A percentile compares a stretch with the other conserved stretches of the same genome.
Evolutionary conservation across 2,329 filamentous ascomycete species (phyloP).

Genomic region (Xylariaceae sp.): DNA sequence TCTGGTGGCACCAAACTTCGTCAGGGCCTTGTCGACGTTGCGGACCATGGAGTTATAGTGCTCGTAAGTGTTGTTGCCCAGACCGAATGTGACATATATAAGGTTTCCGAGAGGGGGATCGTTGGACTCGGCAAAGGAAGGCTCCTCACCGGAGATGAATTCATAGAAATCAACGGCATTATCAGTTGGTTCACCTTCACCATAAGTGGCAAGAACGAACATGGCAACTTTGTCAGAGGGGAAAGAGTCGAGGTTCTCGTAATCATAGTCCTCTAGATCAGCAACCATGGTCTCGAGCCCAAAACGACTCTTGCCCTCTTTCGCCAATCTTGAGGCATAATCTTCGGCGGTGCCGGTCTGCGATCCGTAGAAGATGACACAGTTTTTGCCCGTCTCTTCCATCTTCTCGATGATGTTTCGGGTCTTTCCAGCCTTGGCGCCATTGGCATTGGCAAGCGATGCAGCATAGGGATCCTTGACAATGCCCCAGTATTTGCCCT

Average conservation of each 20-base stretch:
- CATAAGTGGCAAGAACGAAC: conserved; percentile 95
- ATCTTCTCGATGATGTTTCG: conserved; percentile 93
- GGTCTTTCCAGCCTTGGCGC: conserved; percentile 75
- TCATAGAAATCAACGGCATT: conserved; percentile 99
- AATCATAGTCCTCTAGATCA: conserved; percentile 97
- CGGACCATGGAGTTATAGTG: conserved; percentile 99
- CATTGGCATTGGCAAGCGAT: conserved; percentile 65
- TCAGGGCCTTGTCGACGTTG: conserved; percentile 76
- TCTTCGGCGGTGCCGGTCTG: conserved; percentile 98
- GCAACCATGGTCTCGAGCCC: conserved; percentile 98
- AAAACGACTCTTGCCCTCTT: conserved; percentile 95
- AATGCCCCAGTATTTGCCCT: conserved; percentile 89
- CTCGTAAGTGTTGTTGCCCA: conserved; percentile 99
- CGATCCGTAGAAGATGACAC: conserved; percentile 96
- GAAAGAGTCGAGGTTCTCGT: conserved; percentile 84
- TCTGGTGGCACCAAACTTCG: conserved; percentile 76
- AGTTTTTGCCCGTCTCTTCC: conserved; percentile 94
- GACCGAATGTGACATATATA: conserved; percentile 90
- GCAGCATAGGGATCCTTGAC: conserved; percentile 84
- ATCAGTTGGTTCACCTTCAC: conserved; percentile 96
- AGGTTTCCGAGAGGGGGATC: conserved; percentile 76
- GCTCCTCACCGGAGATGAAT: conserved; percentile 80
- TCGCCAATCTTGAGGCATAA: conserved; percentile 91
- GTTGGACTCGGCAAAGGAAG: conserved; percentile 70
- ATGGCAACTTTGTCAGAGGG: conserved; percentile 88